Conservation (phyloP, 495 filamentous ascomycete genomes). For the Daldinia vernicosa region DNA sequence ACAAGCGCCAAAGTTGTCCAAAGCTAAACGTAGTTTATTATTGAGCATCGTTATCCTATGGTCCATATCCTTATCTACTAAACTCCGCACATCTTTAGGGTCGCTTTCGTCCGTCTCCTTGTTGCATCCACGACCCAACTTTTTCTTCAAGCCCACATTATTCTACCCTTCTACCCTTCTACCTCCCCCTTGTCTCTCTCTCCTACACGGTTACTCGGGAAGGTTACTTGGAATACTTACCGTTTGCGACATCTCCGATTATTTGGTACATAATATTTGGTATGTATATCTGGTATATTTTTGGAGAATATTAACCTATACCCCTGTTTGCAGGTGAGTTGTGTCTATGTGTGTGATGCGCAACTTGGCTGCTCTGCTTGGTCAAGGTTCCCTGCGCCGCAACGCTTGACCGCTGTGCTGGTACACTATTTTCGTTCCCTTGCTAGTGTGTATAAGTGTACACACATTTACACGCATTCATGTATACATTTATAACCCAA, state of each 20-base stretch:
- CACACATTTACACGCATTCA: not conserved
- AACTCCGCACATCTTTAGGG: slow-evolving; percentile 14
- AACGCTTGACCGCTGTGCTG: slow-evolving; percentile 41
- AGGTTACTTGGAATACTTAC: not conserved
- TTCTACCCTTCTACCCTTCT: not conserved
- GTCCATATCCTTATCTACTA: not conserved
- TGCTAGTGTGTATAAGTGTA: slow-evolving; percentile 9
- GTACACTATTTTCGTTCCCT: slow-evolving; percentile 13
- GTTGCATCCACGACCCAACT: slow-evolving; percentile 15
- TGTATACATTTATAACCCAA: slow-evolving; percentile 22
- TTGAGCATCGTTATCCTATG: not conserved
- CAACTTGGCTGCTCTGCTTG: not conserved
- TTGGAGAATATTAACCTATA: slow-evolving; percentile 5
- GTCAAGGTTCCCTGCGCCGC: slow-evolving; percentile 36
- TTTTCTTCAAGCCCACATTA: not conserved
- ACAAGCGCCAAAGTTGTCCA: not conserved
- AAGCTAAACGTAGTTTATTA: not conserved
- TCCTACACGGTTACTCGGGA: not conserved
- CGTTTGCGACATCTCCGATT: not conserved
- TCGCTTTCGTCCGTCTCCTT: slow-evolving; percentile 20
- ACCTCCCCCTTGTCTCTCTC: not conserved
- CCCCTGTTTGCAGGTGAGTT: slow-evolving; percentile 27
- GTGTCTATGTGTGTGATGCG: slow-evolving; percentile 10
- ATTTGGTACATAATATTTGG: too few relatives aligned
- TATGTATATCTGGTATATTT: slow-evolving; percentile 4